Evolutionary conservation across 352 stramenopile species (phyloP).

Genomic region (Thraustotheca clavata): DNA sequence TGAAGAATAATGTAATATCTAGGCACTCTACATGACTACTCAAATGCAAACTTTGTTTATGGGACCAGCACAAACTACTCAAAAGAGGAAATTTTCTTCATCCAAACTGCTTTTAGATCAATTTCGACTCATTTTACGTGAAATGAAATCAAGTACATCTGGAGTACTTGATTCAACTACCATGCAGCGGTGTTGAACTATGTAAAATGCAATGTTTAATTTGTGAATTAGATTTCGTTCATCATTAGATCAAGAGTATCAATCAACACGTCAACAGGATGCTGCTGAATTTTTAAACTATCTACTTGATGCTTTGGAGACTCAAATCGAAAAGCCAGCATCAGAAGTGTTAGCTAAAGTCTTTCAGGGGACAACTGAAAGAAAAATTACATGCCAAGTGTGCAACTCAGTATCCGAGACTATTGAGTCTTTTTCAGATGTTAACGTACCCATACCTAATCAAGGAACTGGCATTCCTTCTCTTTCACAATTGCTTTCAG

Average conservation of each 20-base stretch:
- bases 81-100: no score
- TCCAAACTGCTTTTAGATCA: no score
- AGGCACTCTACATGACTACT: neutral
- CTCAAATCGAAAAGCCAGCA: constrained; percentile 26
- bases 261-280: constrained; percentile 49
- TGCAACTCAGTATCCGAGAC: neutral
- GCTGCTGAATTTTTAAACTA: constrained; percentile 65
- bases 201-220: neutral
- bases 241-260: constrained; percentile 35
- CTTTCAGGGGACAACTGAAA: neutral
- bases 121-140: constrained; percentile 26
- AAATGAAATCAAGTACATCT: constrained; percentile 23
- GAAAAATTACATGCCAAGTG: neutral
- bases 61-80: neutral
- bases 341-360: neutral
- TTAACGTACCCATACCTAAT: constrained; percentile 1
- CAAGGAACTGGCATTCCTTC: neutral
- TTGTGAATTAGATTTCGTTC: constrained; percentile 28
- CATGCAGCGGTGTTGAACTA: constrained; percentile 39
- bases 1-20: constrained; percentile 28
- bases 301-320: constrained; percentile 49
- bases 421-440: constrained; percentile 1
- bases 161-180: constrained; percentile 46
- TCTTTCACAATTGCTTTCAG: neutral
- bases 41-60: neutral